Base-by-base conservation (phyloP, 2,329 filamentous ascomycete genomes). In the Ascochyta viciae-villosae region DNA sequence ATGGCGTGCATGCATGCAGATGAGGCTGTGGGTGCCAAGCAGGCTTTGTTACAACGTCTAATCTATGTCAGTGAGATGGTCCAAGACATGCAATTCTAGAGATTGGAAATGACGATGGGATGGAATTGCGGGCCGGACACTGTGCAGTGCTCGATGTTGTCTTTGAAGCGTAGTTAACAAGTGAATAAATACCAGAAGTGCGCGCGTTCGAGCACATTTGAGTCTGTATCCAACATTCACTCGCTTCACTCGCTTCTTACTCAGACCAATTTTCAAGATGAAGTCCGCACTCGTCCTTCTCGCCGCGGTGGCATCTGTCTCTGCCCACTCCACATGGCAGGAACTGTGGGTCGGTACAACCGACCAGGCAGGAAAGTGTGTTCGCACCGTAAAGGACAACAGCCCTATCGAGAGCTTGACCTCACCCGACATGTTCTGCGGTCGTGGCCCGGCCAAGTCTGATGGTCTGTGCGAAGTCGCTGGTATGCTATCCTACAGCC, bases 301-400 rank as follows among this genome's bases (percentile, higher is more conserved):
- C 50, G 73, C 74, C 35, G 59, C 72, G 12, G 71, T 63, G 47
- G 70, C 70, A 5, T 65, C 68, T 34, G 74, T 70, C 52, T 75
- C 72, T 22, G 72, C 73, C 15, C 74, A 76, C 64, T 71, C 74
- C 2, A 76, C 74, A 64, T 76, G 71, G 71, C 74, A 76, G 49
- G 40, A 76, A 31, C 61, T 76, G 3, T 76, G 74, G 74, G 72
- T 75, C 52, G 73, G 73, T 31, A 65, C 55, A 40, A 62, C 60
- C 44, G 73, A 76, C 55, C 70, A 74, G 53, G 64, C 45, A 3
- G 62, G 58, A 6, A 68, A 61, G 8, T 75, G 73, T 51, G 60
- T 67, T 8, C 65, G 73, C 19, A 68, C 63, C 16, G 73, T 75
- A 58, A 67, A 67, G 54, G 70, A 75, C 68, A 75, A 75, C 64